A percentile compares a stretch with the other conserved stretches of the same genome.
Evolutionary conservation across 106 monocot species (phyloP).

Genomic region (Narthecium ossifragum): DNA sequence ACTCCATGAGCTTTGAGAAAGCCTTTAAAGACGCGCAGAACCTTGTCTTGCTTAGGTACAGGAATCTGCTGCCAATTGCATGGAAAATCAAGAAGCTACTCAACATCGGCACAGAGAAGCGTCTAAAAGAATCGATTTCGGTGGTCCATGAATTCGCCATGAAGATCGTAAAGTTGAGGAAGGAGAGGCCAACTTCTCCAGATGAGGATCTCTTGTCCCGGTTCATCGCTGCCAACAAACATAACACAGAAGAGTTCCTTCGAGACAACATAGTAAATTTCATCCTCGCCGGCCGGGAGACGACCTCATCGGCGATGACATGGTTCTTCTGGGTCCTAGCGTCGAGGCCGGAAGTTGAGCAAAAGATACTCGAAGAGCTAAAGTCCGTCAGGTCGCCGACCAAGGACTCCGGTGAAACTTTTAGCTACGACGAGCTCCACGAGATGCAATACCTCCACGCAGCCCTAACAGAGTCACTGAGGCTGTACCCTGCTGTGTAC

Average conservation of each 20-base stretch:
- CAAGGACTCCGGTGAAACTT: background rate
- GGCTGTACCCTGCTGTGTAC: constrained; percentile 7
- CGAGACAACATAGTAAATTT: background rate
- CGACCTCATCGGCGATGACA: background rate
- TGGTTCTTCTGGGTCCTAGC: constrained; percentile 1
- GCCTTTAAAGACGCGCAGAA: background rate
- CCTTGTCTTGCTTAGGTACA: background rate
- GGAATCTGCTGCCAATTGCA: background rate
- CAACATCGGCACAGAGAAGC: background rate
- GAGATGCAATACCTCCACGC: constrained; percentile 5
- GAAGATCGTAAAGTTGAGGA: background rate
- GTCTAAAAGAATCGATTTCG: background rate
- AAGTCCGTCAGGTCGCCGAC: background rate
- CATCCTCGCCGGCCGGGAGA: background rate
- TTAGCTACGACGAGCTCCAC: constrained; percentile 1
- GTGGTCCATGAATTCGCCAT: background rate
- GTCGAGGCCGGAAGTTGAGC: background rate
- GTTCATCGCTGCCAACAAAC: background rate
- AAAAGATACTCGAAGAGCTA: background rate
- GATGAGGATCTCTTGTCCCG: background rate
- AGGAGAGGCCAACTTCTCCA: background rate
- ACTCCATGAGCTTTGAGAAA: background rate
- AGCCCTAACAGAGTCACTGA: constrained; percentile 2
- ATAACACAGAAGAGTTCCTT: background rate
- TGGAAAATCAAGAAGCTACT: background rate